Evolutionary conservation across 2,329 filamentous ascomycete species (phyloP), one percentile per base, ranked within the genome.

Genomic region (Fusarium verrucosum): DNA sequence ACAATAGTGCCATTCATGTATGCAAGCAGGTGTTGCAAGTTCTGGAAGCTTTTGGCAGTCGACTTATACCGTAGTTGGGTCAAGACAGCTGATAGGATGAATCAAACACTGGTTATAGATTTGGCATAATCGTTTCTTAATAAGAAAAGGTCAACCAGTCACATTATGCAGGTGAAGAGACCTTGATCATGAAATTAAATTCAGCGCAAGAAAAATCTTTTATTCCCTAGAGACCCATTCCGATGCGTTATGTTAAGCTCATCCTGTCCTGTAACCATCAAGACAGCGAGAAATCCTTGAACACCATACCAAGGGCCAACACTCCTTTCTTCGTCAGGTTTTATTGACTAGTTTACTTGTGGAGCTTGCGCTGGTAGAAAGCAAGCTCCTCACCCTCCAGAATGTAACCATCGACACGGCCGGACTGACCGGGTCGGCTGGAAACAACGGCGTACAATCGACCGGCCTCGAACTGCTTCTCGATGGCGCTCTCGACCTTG

Each of bases 391-490:
- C 95, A 77, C 95, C 95, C 90, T 99, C 95, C 72, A 99, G 87
- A 81, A 99, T 90, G 87, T 99, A 99, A 72, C 95, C 95, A 81
- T 99, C 95, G 77, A 87, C 89, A 83, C 95, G 93, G 77, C 95
- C 95, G 80, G 92, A 95, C 91, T 99, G 95, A 76, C 95, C 95
- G 72, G 95, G 95, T 78, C 95, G 89, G 81, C 91, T 95, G 75
- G 94, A 87, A 76, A 99, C 85, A 74, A 97, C 91, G 76, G 95
- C 95, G 83, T 90, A 97, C 75, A 99, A 85, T 83, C 96, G 94
- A 88, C 94, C 94, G 74, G 95, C 94, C 90, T 98, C 95, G 85
- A 99, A 99, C 86, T 99, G 95, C 86, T 92, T 94, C 92, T 99
- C 95, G 71, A 99, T 81, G 71, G 92, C 87, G 72, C 83, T 69